These are phyloP conservation scores for Halteria grandinella DNA, from an alignment of 73 alveolate genomes.

Conservation along the genomic window DNA sequence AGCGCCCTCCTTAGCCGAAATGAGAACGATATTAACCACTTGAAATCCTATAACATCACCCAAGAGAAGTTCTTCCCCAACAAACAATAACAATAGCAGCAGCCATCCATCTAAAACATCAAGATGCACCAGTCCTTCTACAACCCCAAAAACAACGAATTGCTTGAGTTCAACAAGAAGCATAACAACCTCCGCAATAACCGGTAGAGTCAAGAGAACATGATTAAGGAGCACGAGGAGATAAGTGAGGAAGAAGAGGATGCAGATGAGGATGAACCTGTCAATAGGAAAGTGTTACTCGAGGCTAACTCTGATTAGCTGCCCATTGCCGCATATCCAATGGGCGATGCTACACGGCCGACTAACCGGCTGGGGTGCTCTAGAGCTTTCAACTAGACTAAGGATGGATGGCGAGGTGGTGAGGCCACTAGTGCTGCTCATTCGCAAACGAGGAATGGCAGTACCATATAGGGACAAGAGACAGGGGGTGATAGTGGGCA, in stretches of 20 bases:
- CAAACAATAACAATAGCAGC: neutral
- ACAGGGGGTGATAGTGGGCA: neutral
- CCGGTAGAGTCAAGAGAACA: neutral
- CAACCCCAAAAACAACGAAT: neutral
- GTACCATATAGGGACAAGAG: neutral
- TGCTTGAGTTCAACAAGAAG: neutral
- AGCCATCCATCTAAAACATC: neutral
- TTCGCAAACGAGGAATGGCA: slow-evolving; percentile 7
- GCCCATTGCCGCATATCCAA: neutral
- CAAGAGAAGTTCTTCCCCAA: slow-evolving; percentile 38
- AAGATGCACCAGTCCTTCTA: neutral
- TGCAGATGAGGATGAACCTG: neutral
- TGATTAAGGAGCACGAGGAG: neutral
- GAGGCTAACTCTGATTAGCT: neutral
- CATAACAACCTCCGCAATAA: neutral
- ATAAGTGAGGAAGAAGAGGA: neutral
- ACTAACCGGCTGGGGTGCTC: neutral
- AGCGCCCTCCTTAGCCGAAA: neutral
- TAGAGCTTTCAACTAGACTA: slow-evolving; percentile 19
- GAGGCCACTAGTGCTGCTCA: neutral
- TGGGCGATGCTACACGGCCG: neutral
- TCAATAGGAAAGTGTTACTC: neutral
- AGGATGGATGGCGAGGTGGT: neutral
- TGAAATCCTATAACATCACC: slow-evolving; percentile 9
- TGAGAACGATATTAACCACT: too few relatives aligned